Evolutionary conservation across 2,329 filamentous ascomycete genomes (phyloP).

Genomic region (Aspergillus chevalieri): DNA sequence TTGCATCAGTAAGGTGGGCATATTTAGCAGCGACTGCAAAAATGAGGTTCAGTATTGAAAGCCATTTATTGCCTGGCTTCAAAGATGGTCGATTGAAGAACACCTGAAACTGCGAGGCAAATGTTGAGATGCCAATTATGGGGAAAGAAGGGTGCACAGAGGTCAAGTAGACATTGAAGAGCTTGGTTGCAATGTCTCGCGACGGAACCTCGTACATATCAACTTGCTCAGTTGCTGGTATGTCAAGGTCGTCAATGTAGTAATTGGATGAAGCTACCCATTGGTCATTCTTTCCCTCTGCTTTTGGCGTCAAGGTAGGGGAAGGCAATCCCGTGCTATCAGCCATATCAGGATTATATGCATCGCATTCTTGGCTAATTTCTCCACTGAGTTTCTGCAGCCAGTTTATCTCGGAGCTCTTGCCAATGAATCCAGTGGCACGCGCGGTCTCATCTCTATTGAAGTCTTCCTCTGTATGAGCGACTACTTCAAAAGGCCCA

Average conservation of each 20-base stretch:
- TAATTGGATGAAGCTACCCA: slow-evolving; percentile 29
- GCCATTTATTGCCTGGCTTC: slow-evolving; percentile 35
- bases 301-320: slow-evolving; percentile 19
- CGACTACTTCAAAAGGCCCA: slow-evolving; percentile 34
- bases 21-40: slow-evolving; percentile 40
- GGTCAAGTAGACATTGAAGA: slow-evolving; percentile 37
- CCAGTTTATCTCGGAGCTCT: slow-evolving; percentile 42
- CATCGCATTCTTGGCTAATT: slow-evolving; percentile 21
- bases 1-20: slow-evolving; percentile 30
- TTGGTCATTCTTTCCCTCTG: slow-evolving; percentile 17
- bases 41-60: slow-evolving; percentile 41
- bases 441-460: slow-evolving; percentile 33
- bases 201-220: slow-evolving; percentile 34
- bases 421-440: slow-evolving; percentile 39
- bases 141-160: slow-evolving; percentile 42
- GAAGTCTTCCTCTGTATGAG: slow-evolving; percentile 40
- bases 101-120: slow-evolving; percentile 37
- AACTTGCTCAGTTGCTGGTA: slow-evolving; percentile 27
- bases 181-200: slow-evolving; percentile 29
- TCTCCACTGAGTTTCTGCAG: slow-evolving; percentile 34
- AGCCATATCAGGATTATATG: slow-evolving; percentile 9
- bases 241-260: slow-evolving; percentile 38
- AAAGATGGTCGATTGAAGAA: slow-evolving; percentile 30
- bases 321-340: slow-evolving; percentile 21
- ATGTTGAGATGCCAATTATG: slow-evolving; percentile 36